A percentile compares a stretch with the other conserved stretches of the same genome.
phyloP scores from a whole-genome alignment of 306 rosid genomes.

The Fragaria vesca region DNA sequence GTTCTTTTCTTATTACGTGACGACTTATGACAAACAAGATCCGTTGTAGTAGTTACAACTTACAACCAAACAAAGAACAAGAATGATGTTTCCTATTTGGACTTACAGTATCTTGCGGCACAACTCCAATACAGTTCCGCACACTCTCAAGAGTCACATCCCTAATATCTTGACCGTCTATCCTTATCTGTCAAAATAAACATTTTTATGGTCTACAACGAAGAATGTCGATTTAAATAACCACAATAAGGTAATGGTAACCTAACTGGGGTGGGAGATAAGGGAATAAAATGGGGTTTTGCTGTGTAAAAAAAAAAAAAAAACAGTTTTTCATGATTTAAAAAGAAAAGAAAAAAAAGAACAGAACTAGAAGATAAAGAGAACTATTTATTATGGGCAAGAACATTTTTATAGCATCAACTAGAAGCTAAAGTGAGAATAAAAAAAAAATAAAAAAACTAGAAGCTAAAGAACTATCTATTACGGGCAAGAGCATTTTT shows the following conservation, averaged over 20 bases:
- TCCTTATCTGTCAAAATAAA: slow-evolving; percentile 55
- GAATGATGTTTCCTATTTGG: slow-evolving; percentile 14
- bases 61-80: slow-evolving; percentile 12
- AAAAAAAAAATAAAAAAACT: too few species aligned
- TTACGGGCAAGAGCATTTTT: too few species aligned
- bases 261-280: background rate
- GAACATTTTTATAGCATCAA: too few species aligned
- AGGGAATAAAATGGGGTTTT: background rate
- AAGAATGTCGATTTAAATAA: background rate
- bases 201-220: background rate
- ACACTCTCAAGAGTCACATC: slow-evolving; percentile 82
- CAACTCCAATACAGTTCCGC: slow-evolving; percentile 84
- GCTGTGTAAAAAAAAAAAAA: background rate
- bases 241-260: background rate
- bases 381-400: background rate
- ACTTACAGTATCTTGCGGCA: slow-evolving; percentile 95
- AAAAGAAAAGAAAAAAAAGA: background rate
- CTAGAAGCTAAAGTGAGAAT: too few species aligned
- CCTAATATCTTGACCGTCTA: slow-evolving; percentile 83
- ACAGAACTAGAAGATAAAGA: background rate
- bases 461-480: too few species aligned
- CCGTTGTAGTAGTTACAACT: slow-evolving; percentile 9
- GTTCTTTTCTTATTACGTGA: slow-evolving; percentile 20
- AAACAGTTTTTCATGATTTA: background rate
- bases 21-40: slow-evolving; percentile 23